Percentiles rank a stretch among this genome's conserved stretches.
Evolutionary conservation across 1,139 yeast genomes (phyloP).

Genomic region (Geotrichum restrictum): DNA sequence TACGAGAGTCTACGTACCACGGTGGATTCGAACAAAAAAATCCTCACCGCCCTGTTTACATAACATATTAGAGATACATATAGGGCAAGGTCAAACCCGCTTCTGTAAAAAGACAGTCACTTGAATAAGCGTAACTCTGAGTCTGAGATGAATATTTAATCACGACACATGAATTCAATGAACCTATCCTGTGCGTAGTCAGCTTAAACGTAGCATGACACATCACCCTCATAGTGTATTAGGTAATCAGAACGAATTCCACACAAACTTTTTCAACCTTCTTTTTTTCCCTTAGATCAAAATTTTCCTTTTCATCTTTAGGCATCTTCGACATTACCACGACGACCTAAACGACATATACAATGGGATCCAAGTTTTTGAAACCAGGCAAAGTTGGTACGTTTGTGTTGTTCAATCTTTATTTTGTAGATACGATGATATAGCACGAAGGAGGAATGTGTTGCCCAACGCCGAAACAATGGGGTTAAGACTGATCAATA

Average conservation of each 20-base stretch:
- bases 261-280: slow-evolving; percentile 10
- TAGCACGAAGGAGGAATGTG: neutral
- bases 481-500: neutral
- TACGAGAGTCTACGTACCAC: too few species aligned
- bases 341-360: slow-evolving; percentile 22
- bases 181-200: neutral
- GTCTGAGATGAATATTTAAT: neutral
- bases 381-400: slow-evolving; percentile 99
- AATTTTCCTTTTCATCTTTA: slow-evolving; percentile 16
- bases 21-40: too few species aligned
- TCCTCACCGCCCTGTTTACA: too few species aligned
- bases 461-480: neutral
- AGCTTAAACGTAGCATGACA: neutral
- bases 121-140: neutral
- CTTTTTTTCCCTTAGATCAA: slow-evolving; percentile 1
- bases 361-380: slow-evolving; percentile 73
- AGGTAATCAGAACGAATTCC: neutral
- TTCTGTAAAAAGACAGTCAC: too few species aligned
- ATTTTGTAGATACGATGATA: neutral
- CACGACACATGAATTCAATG: too few species aligned
- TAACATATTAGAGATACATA: too few species aligned
- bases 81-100: too few species aligned
- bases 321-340: slow-evolving; percentile 20
- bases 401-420: slow-evolving; percentile 39
- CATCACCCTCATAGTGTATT: neutral